A percentile compares a stretch with the other conserved stretches of the same genome.
Conservation (phyloP, 2,329 filamentous ascomycete genomes). For the Alternaria arbusti region DNA sequence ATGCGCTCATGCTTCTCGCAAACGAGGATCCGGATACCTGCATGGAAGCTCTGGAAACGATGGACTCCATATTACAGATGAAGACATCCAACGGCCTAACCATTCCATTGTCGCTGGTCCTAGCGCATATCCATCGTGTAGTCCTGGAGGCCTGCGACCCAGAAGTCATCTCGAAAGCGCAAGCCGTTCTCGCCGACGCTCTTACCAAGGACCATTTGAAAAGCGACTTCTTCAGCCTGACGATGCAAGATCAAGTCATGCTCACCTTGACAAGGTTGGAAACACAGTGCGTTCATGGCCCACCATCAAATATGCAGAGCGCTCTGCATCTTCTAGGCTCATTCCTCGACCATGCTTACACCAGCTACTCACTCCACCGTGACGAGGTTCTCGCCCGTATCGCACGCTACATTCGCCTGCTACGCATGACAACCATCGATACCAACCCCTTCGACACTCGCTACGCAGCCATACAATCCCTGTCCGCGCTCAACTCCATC, state of each 20-base stretch:
- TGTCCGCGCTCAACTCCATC: conserved; percentile 53
- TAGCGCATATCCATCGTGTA: conserved; percentile 29
- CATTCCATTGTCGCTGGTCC: conserved; percentile 25
- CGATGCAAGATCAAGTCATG: conserved; percentile 18
- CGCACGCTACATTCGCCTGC: conserved; percentile 36
- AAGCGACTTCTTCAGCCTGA: conserved; percentile 23
- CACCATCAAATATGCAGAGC: conserved; percentile 41
- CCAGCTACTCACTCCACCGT: conserved; percentile 9
- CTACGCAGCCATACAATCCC: conserved; percentile 63
- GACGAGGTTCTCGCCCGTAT: conserved; percentile 10
- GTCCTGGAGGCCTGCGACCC: conserved; percentile 23
- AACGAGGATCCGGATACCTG: conserved; percentile 36
- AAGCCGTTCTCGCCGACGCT: conserved; percentile 31
- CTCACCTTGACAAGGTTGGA: conserved; percentile 33
- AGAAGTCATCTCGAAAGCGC: conserved; percentile 41
- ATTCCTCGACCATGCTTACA: conserved; percentile 40
- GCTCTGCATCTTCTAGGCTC: conserved; percentile 39
- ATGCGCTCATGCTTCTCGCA: conserved; percentile 31
- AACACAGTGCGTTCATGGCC: conserved; percentile 30
- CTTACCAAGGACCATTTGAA: conserved; percentile 14
- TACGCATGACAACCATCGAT: conserved; percentile 40
- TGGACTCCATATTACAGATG: conserved; percentile 26
- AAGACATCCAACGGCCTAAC: conserved; percentile 9
- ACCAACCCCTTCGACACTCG: conserved; percentile 67
- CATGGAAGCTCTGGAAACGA: conserved; percentile 26